Evolutionary conservation across 257 asterid genomes (phyloP).

Genomic region (Asclepias syriaca): DNA sequence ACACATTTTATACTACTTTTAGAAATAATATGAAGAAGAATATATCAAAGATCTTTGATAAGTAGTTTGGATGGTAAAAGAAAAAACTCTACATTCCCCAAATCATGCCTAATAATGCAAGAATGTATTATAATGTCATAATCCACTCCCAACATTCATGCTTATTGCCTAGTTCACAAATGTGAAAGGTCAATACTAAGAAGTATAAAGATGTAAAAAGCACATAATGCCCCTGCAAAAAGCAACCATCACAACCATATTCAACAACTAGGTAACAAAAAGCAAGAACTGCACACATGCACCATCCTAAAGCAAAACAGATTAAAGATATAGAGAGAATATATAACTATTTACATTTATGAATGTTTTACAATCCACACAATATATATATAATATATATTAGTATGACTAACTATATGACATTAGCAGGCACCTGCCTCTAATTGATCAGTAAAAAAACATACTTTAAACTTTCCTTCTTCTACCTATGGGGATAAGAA

Average conservation of each 20-base stretch:
- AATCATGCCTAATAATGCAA: no score
- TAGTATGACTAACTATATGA: neutral
- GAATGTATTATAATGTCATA: no score
- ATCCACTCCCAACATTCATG: no score
- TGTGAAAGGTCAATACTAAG: no score
- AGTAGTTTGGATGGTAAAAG: no score
- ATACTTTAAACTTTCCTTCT: constrained; percentile 1
- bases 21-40: neutral
- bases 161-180: no score
- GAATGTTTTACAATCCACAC: constrained; percentile 6
- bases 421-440: constrained; percentile 8
- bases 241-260: no score
- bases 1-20: neutral
- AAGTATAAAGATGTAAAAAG: no score
- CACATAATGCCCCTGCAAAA: no score
- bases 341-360: constrained; percentile 5
- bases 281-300: neutral
- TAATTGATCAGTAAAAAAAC: neutral
- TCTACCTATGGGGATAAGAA: neutral
- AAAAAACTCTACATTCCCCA: no score
- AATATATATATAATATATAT: neutral
- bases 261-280: no score
- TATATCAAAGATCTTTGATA: neutral
- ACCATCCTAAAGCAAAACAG: neutral
- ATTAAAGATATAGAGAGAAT: neutral